phyloP scores from a whole-genome alignment of 176 grass and related monocot species.

The Chloris gayana region DNA sequence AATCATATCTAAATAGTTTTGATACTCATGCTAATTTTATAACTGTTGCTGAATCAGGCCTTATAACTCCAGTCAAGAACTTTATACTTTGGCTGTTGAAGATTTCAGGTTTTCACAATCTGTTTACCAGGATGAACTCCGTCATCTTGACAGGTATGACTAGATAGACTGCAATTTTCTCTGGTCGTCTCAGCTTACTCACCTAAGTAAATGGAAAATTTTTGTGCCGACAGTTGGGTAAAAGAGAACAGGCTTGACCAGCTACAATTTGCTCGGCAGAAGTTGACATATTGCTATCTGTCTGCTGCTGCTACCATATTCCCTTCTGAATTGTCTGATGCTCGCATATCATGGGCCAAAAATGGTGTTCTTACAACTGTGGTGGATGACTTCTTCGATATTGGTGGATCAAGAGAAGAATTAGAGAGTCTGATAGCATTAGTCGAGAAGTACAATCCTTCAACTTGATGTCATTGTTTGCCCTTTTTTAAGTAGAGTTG shows the following conservation, averaged over 20 bases:
- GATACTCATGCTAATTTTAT: not conserved
- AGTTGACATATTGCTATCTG: constrained; percentile 66
- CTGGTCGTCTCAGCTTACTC: not conserved
- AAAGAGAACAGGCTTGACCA: constrained; percentile 67
- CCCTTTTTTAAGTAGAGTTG: not conserved
- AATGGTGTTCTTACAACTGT: constrained; percentile 67
- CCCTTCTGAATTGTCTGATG: constrained; percentile 58
- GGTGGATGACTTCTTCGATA: constrained; percentile 82
- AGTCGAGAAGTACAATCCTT: constrained; percentile 55
- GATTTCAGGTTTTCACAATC: constrained; percentile 63
- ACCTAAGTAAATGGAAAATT: not conserved
- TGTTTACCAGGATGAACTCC: constrained; percentile 44
- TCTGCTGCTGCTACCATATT: constrained; percentile 69
- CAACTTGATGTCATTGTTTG: not conserved
- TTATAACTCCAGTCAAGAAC: constrained; percentile 29
- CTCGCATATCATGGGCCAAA: constrained; percentile 70
- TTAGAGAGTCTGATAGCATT: constrained; percentile 58
- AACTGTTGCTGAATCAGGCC: constrained; percentile 48
- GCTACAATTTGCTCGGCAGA: constrained; percentile 70
- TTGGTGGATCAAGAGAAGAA: constrained; percentile 78
- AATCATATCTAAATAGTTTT: not conserved
- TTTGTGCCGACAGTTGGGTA: constrained; percentile 53
- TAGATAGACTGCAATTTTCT: not conserved
- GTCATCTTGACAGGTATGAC: constrained; percentile 32
- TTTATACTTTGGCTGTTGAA: constrained; percentile 46